Conservation (phyloP, 2,329 filamentous ascomycete genomes). For the Raffaelea ambrosiae region DNA sequence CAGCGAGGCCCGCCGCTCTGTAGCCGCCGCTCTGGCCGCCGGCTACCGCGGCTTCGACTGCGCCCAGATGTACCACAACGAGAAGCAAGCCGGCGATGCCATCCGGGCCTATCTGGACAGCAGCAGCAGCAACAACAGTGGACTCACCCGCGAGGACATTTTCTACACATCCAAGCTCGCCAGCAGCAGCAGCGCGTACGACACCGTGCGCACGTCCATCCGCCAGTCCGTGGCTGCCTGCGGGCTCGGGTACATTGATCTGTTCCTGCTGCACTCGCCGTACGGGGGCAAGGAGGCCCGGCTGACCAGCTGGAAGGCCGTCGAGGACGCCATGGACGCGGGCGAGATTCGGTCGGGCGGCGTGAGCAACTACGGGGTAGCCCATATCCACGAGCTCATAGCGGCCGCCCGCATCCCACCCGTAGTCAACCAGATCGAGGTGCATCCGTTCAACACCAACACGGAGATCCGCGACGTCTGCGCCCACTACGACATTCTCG, state of each 20-base stretch:
- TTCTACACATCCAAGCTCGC: conserved; percentile 77
- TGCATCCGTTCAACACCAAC: conserved; percentile 76
- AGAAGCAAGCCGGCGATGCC: conserved; percentile 58
- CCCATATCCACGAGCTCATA: conserved; percentile 65
- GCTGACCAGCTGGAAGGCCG: conserved; percentile 64
- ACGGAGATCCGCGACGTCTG: conserved; percentile 58
- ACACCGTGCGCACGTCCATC: conserved; percentile 59
- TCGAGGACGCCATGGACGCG: conserved; percentile 66
- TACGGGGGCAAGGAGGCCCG: conserved; percentile 63
- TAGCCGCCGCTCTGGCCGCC: conserved; percentile 46
- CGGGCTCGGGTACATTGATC: conserved; percentile 65
- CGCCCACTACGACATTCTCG: conserved; percentile 54
- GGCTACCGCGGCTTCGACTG: conserved; percentile 44
- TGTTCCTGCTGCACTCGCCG: conserved; percentile 73
- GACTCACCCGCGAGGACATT: conserved; percentile 57
- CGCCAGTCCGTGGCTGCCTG: conserved; percentile 54
- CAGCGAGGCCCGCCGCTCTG: conserved; percentile 47
- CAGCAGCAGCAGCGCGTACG: conserved; percentile 55
- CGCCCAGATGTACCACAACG: conserved; percentile 57
- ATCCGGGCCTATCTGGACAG: conserved; percentile 49
- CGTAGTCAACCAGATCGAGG: conserved; percentile 71
- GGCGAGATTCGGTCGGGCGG: conserved; percentile 65
- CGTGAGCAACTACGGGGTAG: conserved; percentile 70
- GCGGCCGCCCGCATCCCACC: conserved; percentile 53
- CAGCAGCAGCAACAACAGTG: conserved; percentile 30